Evolutionary conservation across 352 stramenopile species (phyloP).

Genomic region (Thraustochytrium sp.): DNA sequence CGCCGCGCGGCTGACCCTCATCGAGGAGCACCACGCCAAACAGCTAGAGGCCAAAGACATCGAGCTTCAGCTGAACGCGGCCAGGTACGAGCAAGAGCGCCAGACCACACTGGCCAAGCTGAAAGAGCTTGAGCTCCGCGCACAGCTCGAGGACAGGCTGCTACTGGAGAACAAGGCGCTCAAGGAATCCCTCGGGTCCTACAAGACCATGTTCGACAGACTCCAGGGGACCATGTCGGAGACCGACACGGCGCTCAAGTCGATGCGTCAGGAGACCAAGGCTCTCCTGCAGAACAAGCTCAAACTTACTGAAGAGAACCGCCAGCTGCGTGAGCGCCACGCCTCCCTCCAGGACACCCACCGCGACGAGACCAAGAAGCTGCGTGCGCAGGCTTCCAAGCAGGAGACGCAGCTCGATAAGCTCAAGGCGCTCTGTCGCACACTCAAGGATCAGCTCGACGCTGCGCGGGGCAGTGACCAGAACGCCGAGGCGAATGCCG

Average conservation of each 20-base stretch:
- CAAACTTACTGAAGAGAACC: slow-evolving; percentile 14
- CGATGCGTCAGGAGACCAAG: slow-evolving; percentile 24
- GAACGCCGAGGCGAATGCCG: not conserved
- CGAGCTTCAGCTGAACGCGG: not conserved
- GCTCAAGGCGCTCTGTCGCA: not conserved
- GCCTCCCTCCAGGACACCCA: not conserved
- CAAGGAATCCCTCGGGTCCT: not conserved
- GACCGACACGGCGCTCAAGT: slow-evolving; percentile 2
- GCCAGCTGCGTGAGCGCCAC: not conserved
- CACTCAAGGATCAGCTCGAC: slow-evolving; percentile 28
- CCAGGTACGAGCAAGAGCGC: not conserved
- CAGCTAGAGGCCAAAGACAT: slow-evolving; percentile 40
- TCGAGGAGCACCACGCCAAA: slow-evolving; percentile 13
- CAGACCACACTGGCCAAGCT: not conserved
- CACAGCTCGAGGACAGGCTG: slow-evolving; percentile 10
- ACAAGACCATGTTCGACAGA: not conserved
- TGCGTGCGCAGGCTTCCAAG: not conserved
- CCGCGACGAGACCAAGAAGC: slow-evolving; percentile 1
- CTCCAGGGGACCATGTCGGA: not conserved
- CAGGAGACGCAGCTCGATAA: slow-evolving; percentile 26
- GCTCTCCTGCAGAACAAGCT: slow-evolving; percentile 1
- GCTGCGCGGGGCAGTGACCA: not conserved
- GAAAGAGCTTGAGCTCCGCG: not conserved
- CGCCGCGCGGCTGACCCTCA: not conserved
- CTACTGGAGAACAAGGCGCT: slow-evolving; percentile 35